Conservation (phyloP, 345 rosid genomes). For the Linum lewisii region DNA sequence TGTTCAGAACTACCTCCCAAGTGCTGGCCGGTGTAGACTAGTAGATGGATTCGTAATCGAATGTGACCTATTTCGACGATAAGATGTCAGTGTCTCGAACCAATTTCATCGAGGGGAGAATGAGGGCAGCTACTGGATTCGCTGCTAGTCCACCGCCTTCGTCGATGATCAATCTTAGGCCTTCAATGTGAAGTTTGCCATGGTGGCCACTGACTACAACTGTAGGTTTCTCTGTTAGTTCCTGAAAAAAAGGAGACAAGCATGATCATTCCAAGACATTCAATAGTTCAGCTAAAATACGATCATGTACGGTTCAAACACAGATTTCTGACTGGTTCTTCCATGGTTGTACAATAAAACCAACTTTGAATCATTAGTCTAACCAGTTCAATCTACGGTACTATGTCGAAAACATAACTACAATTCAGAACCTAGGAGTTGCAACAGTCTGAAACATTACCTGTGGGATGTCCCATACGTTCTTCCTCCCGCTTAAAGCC, state of each 20-base stretch:
- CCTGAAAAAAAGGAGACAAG: background rate
- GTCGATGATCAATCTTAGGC: conserved; percentile 67
- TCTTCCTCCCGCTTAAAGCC: conserved; percentile 56
- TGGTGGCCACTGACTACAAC: conserved; percentile 40
- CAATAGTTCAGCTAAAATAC: no score
- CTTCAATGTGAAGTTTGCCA: conserved; percentile 69
- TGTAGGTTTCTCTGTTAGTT: no score
- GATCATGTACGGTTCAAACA: no score
- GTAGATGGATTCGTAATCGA: background rate
- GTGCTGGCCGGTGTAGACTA: background rate
- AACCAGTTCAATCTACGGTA: no score
- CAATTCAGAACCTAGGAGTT: background rate
- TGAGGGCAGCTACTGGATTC: conserved; percentile 69
- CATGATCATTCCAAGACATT: no score
- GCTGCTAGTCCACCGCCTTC: conserved; percentile 67
- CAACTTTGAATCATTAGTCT: no score
- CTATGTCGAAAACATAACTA: no score
- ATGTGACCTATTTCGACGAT: conserved; percentile 12
- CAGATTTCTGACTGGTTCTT: no score
- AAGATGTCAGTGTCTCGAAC: conserved; percentile 46
- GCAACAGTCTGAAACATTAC: conserved; percentile 34
- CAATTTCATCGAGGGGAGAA: conserved; percentile 62
- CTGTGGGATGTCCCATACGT: conserved; percentile 76
- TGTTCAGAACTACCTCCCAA: no score
- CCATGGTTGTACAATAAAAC: no score